Percentiles rank a stretch among this genome's conserved stretches.
These are phyloP conservation scores for Tulasnella sp. DNA, from an alignment of 768 basidiomycete species.

Conservation along the genomic window DNA sequence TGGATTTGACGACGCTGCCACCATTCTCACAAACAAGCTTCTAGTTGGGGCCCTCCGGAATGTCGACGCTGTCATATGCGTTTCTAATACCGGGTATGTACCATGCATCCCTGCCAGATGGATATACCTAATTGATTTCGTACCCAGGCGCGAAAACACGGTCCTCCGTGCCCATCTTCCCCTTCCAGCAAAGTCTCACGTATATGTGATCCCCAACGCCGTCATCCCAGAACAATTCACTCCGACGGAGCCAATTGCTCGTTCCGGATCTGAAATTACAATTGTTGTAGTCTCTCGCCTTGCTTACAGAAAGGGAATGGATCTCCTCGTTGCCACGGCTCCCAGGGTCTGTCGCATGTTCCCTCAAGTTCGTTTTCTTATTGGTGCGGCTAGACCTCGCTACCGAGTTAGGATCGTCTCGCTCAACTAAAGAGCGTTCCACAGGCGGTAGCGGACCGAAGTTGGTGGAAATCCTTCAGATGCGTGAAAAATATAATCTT, in stretches of 20 bases:
- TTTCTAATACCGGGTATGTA: slow-evolving; percentile 86
- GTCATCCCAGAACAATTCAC: slow-evolving; percentile 81
- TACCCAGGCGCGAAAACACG: slow-evolving; percentile 87
- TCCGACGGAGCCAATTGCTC: slow-evolving; percentile 49
- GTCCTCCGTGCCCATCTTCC: slow-evolving; percentile 80
- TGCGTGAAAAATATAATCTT: slow-evolving; percentile 83
- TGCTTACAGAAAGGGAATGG: slow-evolving; percentile 94
- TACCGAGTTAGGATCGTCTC: neutral
- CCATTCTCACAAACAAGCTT: slow-evolving; percentile 95
- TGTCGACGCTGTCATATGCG: slow-evolving; percentile 92
- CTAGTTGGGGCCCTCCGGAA: slow-evolving; percentile 80
- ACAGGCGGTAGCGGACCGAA: slow-evolving; percentile 93
- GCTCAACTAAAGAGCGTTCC: neutral
- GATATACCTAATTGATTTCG: neutral
- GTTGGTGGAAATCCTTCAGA: slow-evolving; percentile 88
- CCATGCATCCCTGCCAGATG: neutral
- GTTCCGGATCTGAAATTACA: slow-evolving; percentile 60
- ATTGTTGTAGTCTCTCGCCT: slow-evolving; percentile 87
- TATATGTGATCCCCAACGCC: slow-evolving; percentile 93
- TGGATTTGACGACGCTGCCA: slow-evolving; percentile 94
- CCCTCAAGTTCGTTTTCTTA: slow-evolving; percentile 81
- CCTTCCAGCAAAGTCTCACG: slow-evolving; percentile 43
- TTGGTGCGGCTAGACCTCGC: slow-evolving; percentile 50
- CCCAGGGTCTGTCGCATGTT: slow-evolving; percentile 83
- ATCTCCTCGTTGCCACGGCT: slow-evolving; percentile 87